Conservation (phyloP, 805 yeast genomes). For the Candida manassasensis region DNA sequence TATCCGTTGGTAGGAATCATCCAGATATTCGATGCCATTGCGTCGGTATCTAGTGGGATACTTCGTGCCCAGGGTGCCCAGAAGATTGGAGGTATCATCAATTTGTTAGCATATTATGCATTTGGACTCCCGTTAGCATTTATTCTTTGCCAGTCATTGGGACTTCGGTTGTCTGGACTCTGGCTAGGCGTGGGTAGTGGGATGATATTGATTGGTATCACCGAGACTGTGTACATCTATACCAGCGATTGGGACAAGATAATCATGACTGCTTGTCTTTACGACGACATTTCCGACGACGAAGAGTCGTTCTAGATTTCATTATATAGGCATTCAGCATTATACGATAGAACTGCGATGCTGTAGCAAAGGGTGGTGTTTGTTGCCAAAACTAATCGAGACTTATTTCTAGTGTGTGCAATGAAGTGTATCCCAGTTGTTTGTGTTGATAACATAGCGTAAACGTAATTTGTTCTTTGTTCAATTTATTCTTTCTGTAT, state of each 20-base stretch:
- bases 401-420: no score
- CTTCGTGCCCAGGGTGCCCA: constrained; percentile 76
- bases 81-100: constrained; percentile 64
- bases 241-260: constrained; percentile 52
- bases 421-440: no score
- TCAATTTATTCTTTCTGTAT: no score
- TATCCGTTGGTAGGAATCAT: constrained; percentile 59
- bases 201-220: constrained; percentile 46
- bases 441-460: no score
- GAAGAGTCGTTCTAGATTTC: constrained; percentile 4
- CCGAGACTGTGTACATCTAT: constrained; percentile 44
- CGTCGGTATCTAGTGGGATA: constrained; percentile 68
- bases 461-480: no score
- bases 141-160: constrained; percentile 43
- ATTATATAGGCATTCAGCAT: not conserved
- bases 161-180: constrained; percentile 53
- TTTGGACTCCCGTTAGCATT: constrained; percentile 67
- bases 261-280: constrained; percentile 26
- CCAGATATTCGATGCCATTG: constrained; percentile 66
- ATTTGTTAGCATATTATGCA: constrained; percentile 65
- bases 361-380: no score
- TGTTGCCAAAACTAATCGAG: no score
- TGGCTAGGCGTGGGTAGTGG: constrained; percentile 76
- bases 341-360: no score
- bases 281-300: constrained; percentile 11